Conservation (phyloP, 805 yeast species). For the Candida parachauliodes region DNA sequence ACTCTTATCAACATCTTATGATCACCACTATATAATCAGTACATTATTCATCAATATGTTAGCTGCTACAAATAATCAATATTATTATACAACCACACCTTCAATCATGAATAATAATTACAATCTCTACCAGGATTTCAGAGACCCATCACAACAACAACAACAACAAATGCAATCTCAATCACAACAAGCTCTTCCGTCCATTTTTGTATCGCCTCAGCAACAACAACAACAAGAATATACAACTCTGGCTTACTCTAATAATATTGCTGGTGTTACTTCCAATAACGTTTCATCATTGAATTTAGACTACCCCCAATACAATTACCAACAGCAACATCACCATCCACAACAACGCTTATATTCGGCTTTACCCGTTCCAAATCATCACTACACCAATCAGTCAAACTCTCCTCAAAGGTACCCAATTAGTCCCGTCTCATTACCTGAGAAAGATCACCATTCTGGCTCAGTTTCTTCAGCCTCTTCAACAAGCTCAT, state of each 20-base stretch:
- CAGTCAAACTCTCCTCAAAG: conserved; percentile 7
- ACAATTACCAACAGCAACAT: conserved; percentile 1
- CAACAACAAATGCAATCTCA: conserved; percentile 3
- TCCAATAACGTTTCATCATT: neutral
- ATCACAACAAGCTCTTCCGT: conserved; percentile 6
- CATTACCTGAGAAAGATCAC: conserved; percentile 10
- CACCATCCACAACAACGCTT: conserved; percentile 4
- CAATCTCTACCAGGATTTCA: neutral
- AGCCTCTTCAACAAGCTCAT: neutral
- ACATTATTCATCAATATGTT: neutral
- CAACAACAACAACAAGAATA: conserved; percentile 6
- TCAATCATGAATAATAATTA: neutral
- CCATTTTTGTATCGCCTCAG: conserved; percentile 7
- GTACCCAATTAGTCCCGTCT: conserved; percentile 9
- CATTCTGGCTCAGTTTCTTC: conserved; percentile 1
- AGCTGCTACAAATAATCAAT: neutral
- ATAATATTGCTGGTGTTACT: conserved; percentile 1
- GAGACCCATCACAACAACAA: neutral
- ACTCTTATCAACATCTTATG: neutral
- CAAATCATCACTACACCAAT: conserved; percentile 5
- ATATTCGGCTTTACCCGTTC: conserved; percentile 5
- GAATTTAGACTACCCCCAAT: conserved; percentile 5
- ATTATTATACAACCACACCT: neutral
- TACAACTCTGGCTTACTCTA: neutral
- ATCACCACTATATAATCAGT: neutral